Evolutionary conservation across 192 early-diverging fungal genomes (phyloP).

Genomic region (Spinellus fusiger): DNA sequence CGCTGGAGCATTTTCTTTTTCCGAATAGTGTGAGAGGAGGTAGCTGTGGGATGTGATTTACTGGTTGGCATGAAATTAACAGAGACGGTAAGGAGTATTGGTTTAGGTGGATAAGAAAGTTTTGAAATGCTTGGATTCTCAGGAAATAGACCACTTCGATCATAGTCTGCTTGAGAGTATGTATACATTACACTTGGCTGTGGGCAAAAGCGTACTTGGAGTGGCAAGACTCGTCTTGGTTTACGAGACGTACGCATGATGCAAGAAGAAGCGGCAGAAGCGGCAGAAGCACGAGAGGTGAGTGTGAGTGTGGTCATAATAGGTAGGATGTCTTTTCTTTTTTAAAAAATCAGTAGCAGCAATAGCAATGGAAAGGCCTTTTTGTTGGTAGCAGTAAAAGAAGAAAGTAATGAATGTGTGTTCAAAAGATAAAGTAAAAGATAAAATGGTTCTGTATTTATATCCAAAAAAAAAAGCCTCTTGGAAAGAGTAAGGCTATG

Average conservation of each 20-base stretch:
- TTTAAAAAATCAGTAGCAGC: neutral
- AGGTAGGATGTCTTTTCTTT: no score
- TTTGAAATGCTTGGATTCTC: neutral
- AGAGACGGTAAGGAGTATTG: slow-evolving; percentile 6
- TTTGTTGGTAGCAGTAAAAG: neutral
- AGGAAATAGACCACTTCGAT: slow-evolving; percentile 24
- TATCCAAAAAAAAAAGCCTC: no score
- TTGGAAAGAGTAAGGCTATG: no score
- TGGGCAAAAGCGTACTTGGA: slow-evolving; percentile 16
- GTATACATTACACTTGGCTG: slow-evolving; percentile 14
- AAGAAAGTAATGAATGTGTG: no score
- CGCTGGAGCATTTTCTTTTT: slow-evolving; percentile 9
- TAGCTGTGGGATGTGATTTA: neutral
- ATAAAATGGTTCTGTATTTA: no score
- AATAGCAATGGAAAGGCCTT: neutral
- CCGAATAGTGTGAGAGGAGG: neutral
- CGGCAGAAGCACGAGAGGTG: no score
- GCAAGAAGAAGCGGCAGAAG: neutral
- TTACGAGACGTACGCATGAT: neutral
- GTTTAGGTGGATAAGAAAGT: neutral
- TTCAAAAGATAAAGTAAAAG: no score
- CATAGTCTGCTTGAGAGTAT: slow-evolving; percentile 21
- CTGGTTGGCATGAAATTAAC: slow-evolving; percentile 4
- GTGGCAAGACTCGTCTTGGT: neutral
- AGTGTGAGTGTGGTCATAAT: no score